Percentiles rank a stretch among this genome's conserved stretches.
These are phyloP conservation scores for Suillus subluteus DNA, from an alignment of 768 basidiomycete genomes.

Conservation along the genomic window DNA sequence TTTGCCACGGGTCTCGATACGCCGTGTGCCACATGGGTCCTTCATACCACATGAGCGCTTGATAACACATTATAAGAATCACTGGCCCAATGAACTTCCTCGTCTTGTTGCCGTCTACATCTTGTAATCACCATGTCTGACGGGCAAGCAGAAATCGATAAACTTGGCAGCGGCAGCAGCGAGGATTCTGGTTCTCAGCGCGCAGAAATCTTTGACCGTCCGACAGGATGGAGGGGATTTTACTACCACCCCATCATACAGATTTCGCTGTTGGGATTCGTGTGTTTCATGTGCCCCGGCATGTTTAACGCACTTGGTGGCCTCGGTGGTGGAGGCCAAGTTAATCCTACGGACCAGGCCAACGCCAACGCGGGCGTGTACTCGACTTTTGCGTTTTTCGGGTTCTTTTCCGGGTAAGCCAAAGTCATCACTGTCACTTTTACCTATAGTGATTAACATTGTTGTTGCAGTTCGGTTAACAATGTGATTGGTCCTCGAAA, in stretches of 20 bases:
- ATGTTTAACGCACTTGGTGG: constrained; percentile 82
- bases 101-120: not conserved
- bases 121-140: constrained; percentile 24
- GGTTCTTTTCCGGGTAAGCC: constrained; percentile 72
- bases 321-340: constrained; percentile 78
- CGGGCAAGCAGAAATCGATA: constrained; percentile 20
- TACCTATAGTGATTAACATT: not conserved
- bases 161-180: constrained; percentile 28
- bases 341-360: constrained; percentile 63
- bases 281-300: constrained; percentile 63
- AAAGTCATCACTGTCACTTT: not conserved
- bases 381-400: constrained; percentile 59
- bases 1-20: constrained; percentile 74
- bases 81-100: too few species aligned
- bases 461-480: constrained; percentile 61
- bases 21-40: constrained; percentile 63
- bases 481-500: constrained; percentile 62
- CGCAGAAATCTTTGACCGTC: constrained; percentile 46
- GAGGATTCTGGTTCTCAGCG: constrained; percentile 32
- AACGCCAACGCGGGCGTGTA: constrained; percentile 74
- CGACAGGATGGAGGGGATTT: constrained; percentile 52
- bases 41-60: constrained; percentile 7
- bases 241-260: constrained; percentile 54
- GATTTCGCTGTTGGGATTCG: constrained; percentile 63
- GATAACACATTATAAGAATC: constrained; percentile 9